phyloP scores from a whole-genome alignment of 2,329 filamentous ascomycete species.

The Tolypocladium nubicola region DNA sequence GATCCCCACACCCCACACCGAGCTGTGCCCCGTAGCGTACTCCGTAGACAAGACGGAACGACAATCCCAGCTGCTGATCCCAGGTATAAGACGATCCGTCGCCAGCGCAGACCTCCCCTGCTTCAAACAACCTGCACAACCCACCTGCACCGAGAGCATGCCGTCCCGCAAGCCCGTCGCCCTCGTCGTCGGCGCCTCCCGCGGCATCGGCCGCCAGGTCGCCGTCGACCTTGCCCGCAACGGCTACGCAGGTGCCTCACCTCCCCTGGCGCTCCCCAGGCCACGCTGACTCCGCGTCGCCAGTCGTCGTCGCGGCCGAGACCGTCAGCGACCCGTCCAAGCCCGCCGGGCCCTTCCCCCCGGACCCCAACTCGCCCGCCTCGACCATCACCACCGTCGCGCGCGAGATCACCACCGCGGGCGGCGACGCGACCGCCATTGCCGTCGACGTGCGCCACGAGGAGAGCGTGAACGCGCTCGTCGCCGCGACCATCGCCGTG shows the following conservation, averaged over 20 bases:
- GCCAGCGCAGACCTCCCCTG: not conserved
- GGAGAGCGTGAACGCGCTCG: slow-evolving; percentile 48
- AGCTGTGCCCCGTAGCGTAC: not conserved
- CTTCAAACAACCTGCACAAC: not conserved
- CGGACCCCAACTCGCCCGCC: slow-evolving; percentile 61
- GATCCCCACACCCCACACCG: not conserved
- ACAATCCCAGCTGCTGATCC: not conserved
- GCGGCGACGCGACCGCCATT: slow-evolving; percentile 54
- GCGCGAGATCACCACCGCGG: slow-evolving; percentile 57
- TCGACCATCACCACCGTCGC: slow-evolving; percentile 76
- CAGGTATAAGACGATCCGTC: not conserved
- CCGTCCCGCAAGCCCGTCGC: slow-evolving; percentile 41
- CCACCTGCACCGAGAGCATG: not conserved
- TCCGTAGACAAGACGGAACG: too few species aligned
- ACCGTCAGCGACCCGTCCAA: slow-evolving; percentile 53
- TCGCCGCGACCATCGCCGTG: slow-evolving; percentile 43
- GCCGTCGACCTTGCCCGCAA: slow-evolving; percentile 65
- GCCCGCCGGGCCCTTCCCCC: slow-evolving; percentile 50
- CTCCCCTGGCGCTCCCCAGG: not conserved
- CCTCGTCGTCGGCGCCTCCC: slow-evolving; percentile 63
- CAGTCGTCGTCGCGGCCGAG: slow-evolving; percentile 71
- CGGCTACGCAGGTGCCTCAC: slow-evolving; percentile 52
- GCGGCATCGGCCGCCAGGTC: slow-evolving; percentile 73
- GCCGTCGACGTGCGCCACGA: slow-evolving; percentile 59
- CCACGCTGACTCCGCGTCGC: not conserved